These are phyloP conservation scores for Paracoccidioides brasiliensis DNA, from an alignment of 2,329 filamentous ascomycete species.

Conservation along the genomic window DNA sequence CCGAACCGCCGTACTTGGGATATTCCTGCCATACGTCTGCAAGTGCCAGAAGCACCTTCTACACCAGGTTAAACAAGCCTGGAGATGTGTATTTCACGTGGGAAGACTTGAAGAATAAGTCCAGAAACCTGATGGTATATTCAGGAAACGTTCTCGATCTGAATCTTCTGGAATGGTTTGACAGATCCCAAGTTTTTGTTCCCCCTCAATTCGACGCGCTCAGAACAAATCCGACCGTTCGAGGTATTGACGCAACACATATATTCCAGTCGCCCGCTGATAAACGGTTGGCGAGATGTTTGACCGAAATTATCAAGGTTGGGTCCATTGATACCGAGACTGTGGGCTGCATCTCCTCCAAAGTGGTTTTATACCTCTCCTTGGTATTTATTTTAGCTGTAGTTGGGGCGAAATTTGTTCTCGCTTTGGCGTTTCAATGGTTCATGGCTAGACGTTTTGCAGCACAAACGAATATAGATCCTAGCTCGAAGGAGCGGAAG, in stretches of 20 bases:
- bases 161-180: slow-evolving; percentile 80
- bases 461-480: slow-evolving; percentile 74
- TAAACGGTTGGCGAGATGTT: slow-evolving; percentile 72
- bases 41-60: slow-evolving; percentile 59
- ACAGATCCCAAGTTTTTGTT: slow-evolving; percentile 61
- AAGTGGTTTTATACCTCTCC: slow-evolving; percentile 91
- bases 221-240: slow-evolving; percentile 55
- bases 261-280: slow-evolving; percentile 67
- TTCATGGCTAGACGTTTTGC: slow-evolving; percentile 80
- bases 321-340: slow-evolving; percentile 92
- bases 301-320: slow-evolving; percentile 89
- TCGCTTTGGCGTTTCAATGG: slow-evolving; percentile 91
- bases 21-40: slow-evolving; percentile 78
- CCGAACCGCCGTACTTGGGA: slow-evolving; percentile 63
- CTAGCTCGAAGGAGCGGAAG: slow-evolving; percentile 69
- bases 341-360: slow-evolving; percentile 91
- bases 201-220: slow-evolving; percentile 70
- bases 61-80: slow-evolving; percentile 47
- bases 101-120: slow-evolving; percentile 81
- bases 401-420: slow-evolving; percentile 70
- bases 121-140: slow-evolving; percentile 85
- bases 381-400: slow-evolving; percentile 84
- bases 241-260: slow-evolving; percentile 79
- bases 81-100: slow-evolving; percentile 95
- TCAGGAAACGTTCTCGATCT: slow-evolving; percentile 88